A percentile compares a stretch with the other conserved stretches of the same genome.
phyloP scores from a whole-genome alignment of 768 basidiomycete genomes.

The Tricholoma bakamatsutake region DNA sequence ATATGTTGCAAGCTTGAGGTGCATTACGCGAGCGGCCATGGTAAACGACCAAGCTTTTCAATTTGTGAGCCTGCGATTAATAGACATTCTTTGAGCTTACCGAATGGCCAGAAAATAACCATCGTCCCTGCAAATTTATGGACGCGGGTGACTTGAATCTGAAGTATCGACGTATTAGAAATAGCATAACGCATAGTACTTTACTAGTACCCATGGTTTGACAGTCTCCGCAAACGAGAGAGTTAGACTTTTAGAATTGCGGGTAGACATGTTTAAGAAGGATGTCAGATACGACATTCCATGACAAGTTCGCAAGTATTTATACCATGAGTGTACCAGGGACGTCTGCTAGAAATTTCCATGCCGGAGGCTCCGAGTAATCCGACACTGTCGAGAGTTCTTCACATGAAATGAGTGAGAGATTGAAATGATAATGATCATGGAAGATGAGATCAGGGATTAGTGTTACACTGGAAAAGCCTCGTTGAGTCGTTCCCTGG shows the following conservation, averaged over 20 bases:
- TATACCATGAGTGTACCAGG: background rate
- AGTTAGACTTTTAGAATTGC: conserved; percentile 6
- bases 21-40: conserved; percentile 11
- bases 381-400: too few relatives aligned
- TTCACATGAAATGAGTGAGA: too few relatives aligned
- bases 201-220: conserved; percentile 13
- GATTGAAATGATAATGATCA: too few relatives aligned
- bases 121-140: conserved; percentile 17
- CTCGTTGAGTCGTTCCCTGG: too few relatives aligned
- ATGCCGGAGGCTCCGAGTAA: too few relatives aligned
- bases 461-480: too few relatives aligned
- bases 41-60: conserved; percentile 15
- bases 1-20: conserved; percentile 8
- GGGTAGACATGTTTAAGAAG: conserved; percentile 1
- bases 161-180: background rate
- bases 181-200: background rate
- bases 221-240: conserved; percentile 5
- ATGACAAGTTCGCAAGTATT: background rate
- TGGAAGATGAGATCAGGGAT: too few relatives aligned
- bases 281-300: background rate
- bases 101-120: conserved; percentile 18
- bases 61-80: background rate
- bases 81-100: background rate
- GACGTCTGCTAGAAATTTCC: too few relatives aligned
- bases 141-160: conserved; percentile 12